Evolutionary conservation across 1,139 yeast genomes (phyloP), one percentile per base, ranked within the genome.

Genomic region (Saccharomyces hybrid): DNA sequence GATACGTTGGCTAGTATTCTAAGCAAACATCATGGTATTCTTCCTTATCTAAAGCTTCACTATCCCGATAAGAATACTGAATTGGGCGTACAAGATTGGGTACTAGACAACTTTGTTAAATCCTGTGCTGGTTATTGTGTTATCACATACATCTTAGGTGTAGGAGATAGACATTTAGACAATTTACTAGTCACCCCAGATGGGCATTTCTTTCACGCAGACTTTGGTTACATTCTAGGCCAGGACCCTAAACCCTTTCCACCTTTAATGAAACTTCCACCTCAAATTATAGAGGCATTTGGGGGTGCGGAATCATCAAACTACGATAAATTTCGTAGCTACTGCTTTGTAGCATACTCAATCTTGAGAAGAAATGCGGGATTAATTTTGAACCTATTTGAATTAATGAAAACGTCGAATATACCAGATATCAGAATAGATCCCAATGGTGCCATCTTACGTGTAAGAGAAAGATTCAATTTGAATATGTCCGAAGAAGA

Each of bases 41-140:
- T 90, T 38, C 82, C 84, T 9, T 93, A 79, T 63, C 74, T 95
- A 52, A 81, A 80, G 58, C 75, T 78, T 28, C 84, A 88, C 62
- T 84, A 88, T 60, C 84, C 86, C 0, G 86, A 79, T 58, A 58
- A 62, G 5, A 66, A 68, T 1, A 80, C 84, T 0, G 87, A 86
- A 44, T 74, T 86, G 46, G 95, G 95, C 0, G 95, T 93, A 0
- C 78, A 83, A 16, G 77, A 84, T 0, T 80, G 80, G 58, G 86
- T 84, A 0, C 89, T 93, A 96, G 99, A 93, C 62, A 93, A 88
- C 60, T 95, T 88, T 71, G 95, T 95, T 12, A 82, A 91, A 60
- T 89, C 97, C 2, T 90, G 98, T 71, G 99, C 99, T 29, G 99
- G 99, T 0, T 93, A 95, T 68, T 93, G 98, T 76, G 99, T 95